These are phyloP conservation scores for Streptanthus diversifolius DNA, from an alignment of 345 rosid species.

Conservation along the genomic window DNA sequence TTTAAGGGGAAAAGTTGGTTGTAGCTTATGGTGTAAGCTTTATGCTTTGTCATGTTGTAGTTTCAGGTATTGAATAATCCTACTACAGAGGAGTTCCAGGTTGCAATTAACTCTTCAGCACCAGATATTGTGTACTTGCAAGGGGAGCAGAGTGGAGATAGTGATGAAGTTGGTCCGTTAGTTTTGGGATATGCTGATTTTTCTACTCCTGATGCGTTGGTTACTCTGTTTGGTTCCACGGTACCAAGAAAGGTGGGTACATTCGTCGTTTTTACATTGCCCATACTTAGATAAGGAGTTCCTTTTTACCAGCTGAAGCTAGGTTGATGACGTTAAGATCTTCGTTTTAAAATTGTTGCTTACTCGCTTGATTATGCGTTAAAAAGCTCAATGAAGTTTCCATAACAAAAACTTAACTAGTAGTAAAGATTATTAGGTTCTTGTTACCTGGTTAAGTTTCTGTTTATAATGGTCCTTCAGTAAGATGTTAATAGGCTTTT, in stretches of 20 bases:
- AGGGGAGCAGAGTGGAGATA: constrained; percentile 59
- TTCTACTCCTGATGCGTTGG: constrained; percentile 66
- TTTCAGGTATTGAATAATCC: constrained; percentile 78
- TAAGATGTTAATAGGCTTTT: constrained; percentile 2
- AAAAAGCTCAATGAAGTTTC: not conserved
- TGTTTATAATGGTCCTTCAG: not conserved
- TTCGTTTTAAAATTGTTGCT: not conserved
- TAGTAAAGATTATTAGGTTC: not conserved
- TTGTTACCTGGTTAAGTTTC: not conserved
- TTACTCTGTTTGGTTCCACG: constrained; percentile 66
- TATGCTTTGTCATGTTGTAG: constrained; percentile 44
- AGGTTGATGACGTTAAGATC: not conserved
- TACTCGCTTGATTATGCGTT: not conserved
- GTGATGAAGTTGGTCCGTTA: constrained; percentile 71
- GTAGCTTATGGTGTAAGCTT: not conserved
- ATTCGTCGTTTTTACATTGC: constrained; percentile 4
- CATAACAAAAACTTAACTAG: not conserved
- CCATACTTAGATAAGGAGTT: constrained; percentile 3
- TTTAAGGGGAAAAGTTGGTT: constrained; percentile 1
- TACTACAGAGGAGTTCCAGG: constrained; percentile 60
- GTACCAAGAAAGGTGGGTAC: constrained; percentile 79
- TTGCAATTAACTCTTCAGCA: constrained; percentile 50
- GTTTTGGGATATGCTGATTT: constrained; percentile 60
- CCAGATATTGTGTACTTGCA: constrained; percentile 80
- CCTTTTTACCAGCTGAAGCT: not conserved